These are phyloP conservation scores for Colletotrichum tropicale DNA, from an alignment of 2,329 filamentous ascomycete species.

Conservation along the genomic window DNA sequence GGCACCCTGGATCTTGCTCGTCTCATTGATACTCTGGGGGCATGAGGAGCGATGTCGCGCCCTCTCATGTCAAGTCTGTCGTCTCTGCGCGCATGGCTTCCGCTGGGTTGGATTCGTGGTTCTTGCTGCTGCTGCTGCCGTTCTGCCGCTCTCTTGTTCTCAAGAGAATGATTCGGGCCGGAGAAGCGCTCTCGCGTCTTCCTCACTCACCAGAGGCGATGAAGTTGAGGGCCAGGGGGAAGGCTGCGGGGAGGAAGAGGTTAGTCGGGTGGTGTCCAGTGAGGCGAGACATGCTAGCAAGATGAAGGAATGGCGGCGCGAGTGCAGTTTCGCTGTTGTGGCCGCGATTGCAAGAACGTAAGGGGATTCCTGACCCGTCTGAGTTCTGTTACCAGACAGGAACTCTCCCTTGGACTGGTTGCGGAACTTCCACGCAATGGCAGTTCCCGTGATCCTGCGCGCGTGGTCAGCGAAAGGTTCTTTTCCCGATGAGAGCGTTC, in stretches of 20 bases:
- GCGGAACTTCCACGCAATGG: constrained; percentile 61
- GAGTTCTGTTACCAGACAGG: constrained; percentile 78
- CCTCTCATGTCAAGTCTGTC: neutral
- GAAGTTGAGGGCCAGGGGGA: constrained; percentile 86
- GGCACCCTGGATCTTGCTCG: constrained; percentile 15
- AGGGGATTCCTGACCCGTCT: constrained; percentile 70
- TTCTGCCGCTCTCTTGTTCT: constrained; percentile 17
- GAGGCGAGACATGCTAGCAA: neutral
- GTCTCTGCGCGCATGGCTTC: constrained; percentile 27
- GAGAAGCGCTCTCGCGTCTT: constrained; percentile 29
- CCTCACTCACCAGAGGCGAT: constrained; percentile 87
- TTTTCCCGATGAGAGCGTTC: neutral
- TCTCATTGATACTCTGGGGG: constrained; percentile 5
- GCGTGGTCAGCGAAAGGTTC: neutral
- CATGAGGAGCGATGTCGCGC: neutral
- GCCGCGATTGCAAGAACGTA: neutral
- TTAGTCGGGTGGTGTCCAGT: constrained; percentile 26
- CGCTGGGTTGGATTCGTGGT: neutral
- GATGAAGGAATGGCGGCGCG: neutral
- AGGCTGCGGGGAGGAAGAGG: constrained; percentile 52
- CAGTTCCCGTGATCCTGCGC: constrained; percentile 66
- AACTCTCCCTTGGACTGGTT: constrained; percentile 73
- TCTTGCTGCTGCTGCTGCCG: neutral
- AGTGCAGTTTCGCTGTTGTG: too few species aligned
- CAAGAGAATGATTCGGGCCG: neutral